Evolutionary conservation across 768 basidiomycete genomes (phyloP).

Genomic region (Asterophora lycoperdoides): DNA sequence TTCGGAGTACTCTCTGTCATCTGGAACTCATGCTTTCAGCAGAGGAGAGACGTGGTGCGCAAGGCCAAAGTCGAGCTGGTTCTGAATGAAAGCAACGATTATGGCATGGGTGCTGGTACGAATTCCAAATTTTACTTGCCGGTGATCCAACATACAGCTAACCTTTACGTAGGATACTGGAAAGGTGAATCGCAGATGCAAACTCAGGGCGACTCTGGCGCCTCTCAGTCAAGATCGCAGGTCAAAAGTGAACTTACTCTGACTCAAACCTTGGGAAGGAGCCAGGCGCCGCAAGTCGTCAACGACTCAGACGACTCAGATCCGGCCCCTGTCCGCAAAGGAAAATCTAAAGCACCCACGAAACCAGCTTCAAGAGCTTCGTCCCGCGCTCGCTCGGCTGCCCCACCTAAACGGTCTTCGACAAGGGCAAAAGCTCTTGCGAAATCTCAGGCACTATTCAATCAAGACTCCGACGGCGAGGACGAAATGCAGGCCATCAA

Average conservation of each 20-base stretch:
- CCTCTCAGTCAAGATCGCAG: constrained; percentile 16
- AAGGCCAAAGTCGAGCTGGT: constrained; percentile 47
- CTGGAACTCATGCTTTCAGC: background rate
- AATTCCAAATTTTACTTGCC: background rate
- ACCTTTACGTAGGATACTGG: constrained; percentile 48
- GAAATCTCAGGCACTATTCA: constrained; percentile 45
- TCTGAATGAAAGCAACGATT: constrained; percentile 46
- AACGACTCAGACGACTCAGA: constrained; percentile 33
- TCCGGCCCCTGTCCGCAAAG: constrained; percentile 4
- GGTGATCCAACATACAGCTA: constrained; percentile 5
- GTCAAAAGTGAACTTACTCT: constrained; percentile 13
- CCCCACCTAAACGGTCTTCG: constrained; percentile 17
- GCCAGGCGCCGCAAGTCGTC: constrained; percentile 24
- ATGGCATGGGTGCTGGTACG: constrained; percentile 50
- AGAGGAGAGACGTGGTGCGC: constrained; percentile 27
- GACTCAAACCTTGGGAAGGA: constrained; percentile 19
- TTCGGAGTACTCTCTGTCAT: background rate
- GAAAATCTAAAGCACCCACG: constrained; percentile 22
- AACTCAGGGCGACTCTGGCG: constrained; percentile 14
- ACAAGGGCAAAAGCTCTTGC: constrained; percentile 21
- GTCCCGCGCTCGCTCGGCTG: constrained; percentile 23
- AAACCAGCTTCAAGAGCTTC: no score
- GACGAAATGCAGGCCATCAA: constrained; percentile 18
- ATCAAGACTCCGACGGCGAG: constrained; percentile 40
- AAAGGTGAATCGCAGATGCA: constrained; percentile 33